A percentile compares a stretch with the other conserved stretches of the same genome.
These are phyloP conservation scores for Alternaria brassicae DNA, from an alignment of 2,329 filamentous ascomycete genomes.

Conservation along the genomic window DNA sequence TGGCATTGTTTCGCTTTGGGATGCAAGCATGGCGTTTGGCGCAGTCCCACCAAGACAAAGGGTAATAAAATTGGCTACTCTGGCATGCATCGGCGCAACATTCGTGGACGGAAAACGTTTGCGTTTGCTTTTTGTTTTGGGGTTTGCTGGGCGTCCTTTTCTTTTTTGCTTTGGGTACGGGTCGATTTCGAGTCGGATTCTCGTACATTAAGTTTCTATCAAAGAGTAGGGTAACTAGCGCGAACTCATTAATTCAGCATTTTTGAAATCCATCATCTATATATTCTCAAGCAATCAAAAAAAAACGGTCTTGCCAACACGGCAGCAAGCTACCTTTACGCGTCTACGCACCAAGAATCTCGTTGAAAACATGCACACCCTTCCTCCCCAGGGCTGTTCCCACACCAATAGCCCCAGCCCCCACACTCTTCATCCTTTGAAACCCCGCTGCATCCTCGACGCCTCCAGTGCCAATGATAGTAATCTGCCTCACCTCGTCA, in stretches of 20 bases:
- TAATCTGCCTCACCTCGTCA: conserved; percentile 60
- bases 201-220: not conserved
- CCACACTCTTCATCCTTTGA: conserved; percentile 67
- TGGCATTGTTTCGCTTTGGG: not conserved
- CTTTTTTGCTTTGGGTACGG: no score
- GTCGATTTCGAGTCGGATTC: not conserved
- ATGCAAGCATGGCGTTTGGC: conserved; percentile 18
- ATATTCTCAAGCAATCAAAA: no score
- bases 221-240: not conserved
- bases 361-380: conserved; percentile 68
- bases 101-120: conserved; percentile 9
- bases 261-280: not conserved
- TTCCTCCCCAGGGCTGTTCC: conserved; percentile 72
- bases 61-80: conserved; percentile 14
- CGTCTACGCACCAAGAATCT: no score
- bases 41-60: conserved; percentile 14
- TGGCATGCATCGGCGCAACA: conserved; percentile 14
- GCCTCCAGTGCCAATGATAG: conserved; percentile 75
- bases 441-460: conserved; percentile 70
- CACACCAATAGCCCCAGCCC: conserved; percentile 69
- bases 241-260: conserved; percentile 1
- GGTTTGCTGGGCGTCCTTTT: not conserved
- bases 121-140: not conserved
- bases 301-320: no score
- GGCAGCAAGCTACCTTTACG: no score